Evolutionary conservation across 2,329 filamentous ascomycete species (phyloP), one percentile per base, ranked within the genome.

Genomic region (Cyanodermella asteris): DNA sequence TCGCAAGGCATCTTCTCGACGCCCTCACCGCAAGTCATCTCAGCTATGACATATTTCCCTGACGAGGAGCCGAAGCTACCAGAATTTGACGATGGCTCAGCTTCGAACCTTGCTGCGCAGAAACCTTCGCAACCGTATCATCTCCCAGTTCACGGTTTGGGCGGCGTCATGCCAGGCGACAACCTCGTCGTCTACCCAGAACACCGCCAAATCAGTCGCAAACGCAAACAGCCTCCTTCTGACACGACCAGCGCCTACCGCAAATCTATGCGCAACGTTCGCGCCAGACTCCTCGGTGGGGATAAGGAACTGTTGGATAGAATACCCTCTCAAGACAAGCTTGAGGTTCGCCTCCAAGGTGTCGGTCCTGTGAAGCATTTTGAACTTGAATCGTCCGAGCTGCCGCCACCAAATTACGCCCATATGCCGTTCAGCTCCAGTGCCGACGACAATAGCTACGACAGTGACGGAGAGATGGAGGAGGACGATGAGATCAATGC

Each of bases 141-240:
- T 16, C 30, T 48, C 13, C 31, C 37, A 19, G 45, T 32, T 9
- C 47, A 41, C n/a, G 45, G 45, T 6, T 23, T 47, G 9, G 43
- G 43, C 9, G 40, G 41, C 17, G 38, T 47, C 16, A 30, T 35
- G 9, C 43, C 43, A 5, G 35, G 36, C 22, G 45, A 48, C 29
- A 46, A 48, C 21, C 47, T 48, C 31, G 35, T 40, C 5, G 22
- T 48, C 16, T 36, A 44, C 23, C 42, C 47, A 5, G 34, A 36
- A 21, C 26, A 33, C 5, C 28, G 31, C 13, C 34, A 38, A n/a
- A n/a, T n/a, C n/a, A n/a, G n/a, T n/a, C 21, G 24, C 18, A 7
- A 5, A 10, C 4, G 22, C 14, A 10, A 13, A 24, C 8, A 30
- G 11, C 11, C 9, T 23, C 22, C n/a, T 5, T 11, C 20, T 6